Base-by-base conservation (phyloP, 345 rosid species). In the Gossypium arboreum region DNA sequence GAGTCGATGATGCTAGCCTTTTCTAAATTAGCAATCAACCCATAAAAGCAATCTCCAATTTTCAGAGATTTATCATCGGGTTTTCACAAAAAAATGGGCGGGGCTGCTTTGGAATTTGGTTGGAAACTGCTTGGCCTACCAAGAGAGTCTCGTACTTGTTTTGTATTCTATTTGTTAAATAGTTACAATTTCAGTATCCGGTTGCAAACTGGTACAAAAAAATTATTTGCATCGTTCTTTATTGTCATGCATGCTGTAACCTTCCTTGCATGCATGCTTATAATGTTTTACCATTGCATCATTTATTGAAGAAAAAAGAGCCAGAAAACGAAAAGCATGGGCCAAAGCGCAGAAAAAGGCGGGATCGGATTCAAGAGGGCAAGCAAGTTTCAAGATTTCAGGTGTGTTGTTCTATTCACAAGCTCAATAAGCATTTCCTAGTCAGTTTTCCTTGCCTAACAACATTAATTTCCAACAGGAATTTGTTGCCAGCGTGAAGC, bases 271-370 rank as follows among this genome's bases (percentile, higher is more conserved):
- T n/a, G 11, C 51, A 22, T 10, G 27, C 24, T 57, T 9, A 57
- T 57, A 57, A 57, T 79, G 59, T 79, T 39, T 54, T 71, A 12
- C 41, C 22, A 6, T 8, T 34, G 18, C 39, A 12, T 52, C 4
- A 51, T 66, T 66, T 77, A 20, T 56, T 66, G 29, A 75, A 94
- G 98, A 90, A 83, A 74, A 91, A 88, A 76, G 92, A 86, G 45
- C 79, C 77, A 25, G 82, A 73, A 56, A 70, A 78, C 13, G 88
- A 78, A 78, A 86, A 83, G 75, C 86, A 79, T 27, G 75, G 56
- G 64, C 78, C 91, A 34, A 94, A 89, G 77, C 88, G 97, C 63
- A 83, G 88, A 82, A 94, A 79, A 78, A 84, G 87, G 65, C 91
- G 89, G 47, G 91, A 86, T 54, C 85, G 84, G 8, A 80, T 81